Percentiles rank a stretch among this genome's conserved stretches.
phyloP scores from a whole-genome alignment of 1,139 yeast genomes.

The Scheffersomyces quercinus region DNA sequence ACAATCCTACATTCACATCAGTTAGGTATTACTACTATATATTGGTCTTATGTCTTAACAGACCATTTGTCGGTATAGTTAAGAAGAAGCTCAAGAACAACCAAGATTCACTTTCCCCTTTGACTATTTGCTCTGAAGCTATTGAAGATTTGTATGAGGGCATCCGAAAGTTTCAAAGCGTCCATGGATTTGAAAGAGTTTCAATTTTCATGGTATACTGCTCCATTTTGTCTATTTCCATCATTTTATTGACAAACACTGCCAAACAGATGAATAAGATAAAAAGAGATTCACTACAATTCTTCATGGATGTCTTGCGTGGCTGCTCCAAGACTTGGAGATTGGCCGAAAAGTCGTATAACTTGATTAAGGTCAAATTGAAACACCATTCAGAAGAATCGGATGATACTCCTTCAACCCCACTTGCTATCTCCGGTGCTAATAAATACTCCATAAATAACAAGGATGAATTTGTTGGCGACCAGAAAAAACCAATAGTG shows the following conservation, averaged over 20 bases:
- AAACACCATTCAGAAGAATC: conserved; percentile 19
- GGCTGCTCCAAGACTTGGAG: conserved; percentile 51
- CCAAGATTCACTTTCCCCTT: conserved; percentile 11
- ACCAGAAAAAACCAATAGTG: neutral
- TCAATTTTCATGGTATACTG: conserved; percentile 52
- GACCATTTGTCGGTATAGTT: conserved; percentile 52
- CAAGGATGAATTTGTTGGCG: conserved; percentile 1
- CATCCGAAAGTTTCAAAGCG: conserved; percentile 33
- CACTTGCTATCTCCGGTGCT: neutral
- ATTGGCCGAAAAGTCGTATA: conserved; percentile 48
- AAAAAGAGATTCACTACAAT: conserved; percentile 31
- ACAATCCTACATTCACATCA: conserved; percentile 51
- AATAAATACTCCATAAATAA: neutral
- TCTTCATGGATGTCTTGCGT: conserved; percentile 38
- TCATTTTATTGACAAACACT: conserved; percentile 40
- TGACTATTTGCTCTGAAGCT: conserved; percentile 36
- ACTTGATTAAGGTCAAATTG: conserved; percentile 39
- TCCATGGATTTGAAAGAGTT: conserved; percentile 44
- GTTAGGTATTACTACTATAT: conserved; percentile 62
- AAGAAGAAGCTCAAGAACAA: conserved; percentile 7
- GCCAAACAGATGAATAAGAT: conserved; percentile 25
- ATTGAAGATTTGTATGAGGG: conserved; percentile 46
- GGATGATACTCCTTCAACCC: neutral
- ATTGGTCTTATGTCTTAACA: conserved; percentile 54
- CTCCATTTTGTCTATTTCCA: conserved; percentile 47